Evolutionary conservation across 2,329 filamentous ascomycete species (phyloP).

Genomic region (Calonectria montana): DNA sequence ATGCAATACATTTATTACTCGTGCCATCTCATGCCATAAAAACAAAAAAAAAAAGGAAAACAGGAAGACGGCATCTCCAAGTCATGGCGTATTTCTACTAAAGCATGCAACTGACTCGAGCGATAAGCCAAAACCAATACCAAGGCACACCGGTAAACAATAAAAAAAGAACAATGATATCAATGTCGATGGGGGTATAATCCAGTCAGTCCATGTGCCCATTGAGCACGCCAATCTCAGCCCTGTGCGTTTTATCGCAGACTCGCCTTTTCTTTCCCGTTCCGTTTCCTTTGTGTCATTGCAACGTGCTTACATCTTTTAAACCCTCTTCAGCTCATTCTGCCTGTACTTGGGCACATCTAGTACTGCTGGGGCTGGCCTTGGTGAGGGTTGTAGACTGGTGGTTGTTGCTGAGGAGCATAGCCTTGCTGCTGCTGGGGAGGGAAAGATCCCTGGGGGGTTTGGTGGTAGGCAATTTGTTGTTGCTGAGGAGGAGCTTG

Average conservation of each 20-base stretch:
- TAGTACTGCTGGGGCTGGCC: conserved; percentile 38
- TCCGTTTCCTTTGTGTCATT: conserved; percentile 2
- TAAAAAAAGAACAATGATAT: conserved; percentile 16
- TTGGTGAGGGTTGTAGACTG: conserved; percentile 39
- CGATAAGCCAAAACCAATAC: background rate
- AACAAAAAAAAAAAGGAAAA: background rate
- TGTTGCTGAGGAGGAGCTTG: conserved; percentile 31
- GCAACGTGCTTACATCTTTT: background rate
- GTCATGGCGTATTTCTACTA: background rate
- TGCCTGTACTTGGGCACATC: background rate
- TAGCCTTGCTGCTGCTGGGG: conserved; percentile 36
- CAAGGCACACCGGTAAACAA: background rate
- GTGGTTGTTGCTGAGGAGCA: conserved; percentile 34
- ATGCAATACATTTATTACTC: background rate
- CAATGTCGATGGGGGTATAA: conserved; percentile 40
- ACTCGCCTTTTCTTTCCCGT: conserved; percentile 11
- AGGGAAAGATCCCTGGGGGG: conserved; percentile 37
- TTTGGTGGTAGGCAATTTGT: conserved; percentile 29
- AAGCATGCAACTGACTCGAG: background rate
- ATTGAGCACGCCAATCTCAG: conserved; percentile 14
- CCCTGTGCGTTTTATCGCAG: background rate
- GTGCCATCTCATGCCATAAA: background rate
- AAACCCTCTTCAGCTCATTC: background rate
- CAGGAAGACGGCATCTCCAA: background rate
- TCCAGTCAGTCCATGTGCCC: conserved; percentile 32